Conservation (phyloP, 2,329 filamentous ascomycete genomes). For the Fusarium sp. region DNA sequence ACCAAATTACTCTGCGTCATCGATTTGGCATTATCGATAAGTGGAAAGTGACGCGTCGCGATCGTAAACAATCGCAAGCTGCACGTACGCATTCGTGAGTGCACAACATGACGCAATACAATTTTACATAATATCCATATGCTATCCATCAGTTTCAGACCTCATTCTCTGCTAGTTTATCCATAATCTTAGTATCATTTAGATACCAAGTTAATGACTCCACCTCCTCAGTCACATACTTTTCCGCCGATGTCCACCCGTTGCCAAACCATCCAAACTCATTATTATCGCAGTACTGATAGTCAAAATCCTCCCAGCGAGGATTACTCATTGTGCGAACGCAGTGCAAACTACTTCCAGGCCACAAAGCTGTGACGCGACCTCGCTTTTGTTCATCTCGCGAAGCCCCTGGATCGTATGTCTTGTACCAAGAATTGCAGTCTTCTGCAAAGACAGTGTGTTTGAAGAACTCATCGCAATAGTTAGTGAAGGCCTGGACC, state of each 20-base stretch:
- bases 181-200: constrained; percentile 16
- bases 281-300: constrained; percentile 18
- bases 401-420: constrained; percentile 8
- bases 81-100: too few species aligned
- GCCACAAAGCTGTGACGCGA: constrained; percentile 9
- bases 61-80: too few species aligned
- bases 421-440: constrained; percentile 29
- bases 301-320: constrained; percentile 22
- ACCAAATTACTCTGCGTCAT: too few species aligned
- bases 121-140: neutral
- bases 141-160: too few species aligned
- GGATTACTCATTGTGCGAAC: constrained; percentile 13
- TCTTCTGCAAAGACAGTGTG: constrained; percentile 19
- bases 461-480: constrained; percentile 12
- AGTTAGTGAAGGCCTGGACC: neutral
- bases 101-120: too few species aligned
- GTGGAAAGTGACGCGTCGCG: too few species aligned
- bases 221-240: constrained; percentile 8
- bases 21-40: neutral
- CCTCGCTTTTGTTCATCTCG: constrained; percentile 14
- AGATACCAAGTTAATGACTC: constrained; percentile 28
- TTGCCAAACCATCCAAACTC: constrained; percentile 28
- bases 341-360: constrained; percentile 19
- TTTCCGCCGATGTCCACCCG: constrained; percentile 24
- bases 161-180: neutral